These are phyloP conservation scores for Pochonia chlamydosporia DNA, from an alignment of 2,329 filamentous ascomycete species.

Conservation along the genomic window DNA sequence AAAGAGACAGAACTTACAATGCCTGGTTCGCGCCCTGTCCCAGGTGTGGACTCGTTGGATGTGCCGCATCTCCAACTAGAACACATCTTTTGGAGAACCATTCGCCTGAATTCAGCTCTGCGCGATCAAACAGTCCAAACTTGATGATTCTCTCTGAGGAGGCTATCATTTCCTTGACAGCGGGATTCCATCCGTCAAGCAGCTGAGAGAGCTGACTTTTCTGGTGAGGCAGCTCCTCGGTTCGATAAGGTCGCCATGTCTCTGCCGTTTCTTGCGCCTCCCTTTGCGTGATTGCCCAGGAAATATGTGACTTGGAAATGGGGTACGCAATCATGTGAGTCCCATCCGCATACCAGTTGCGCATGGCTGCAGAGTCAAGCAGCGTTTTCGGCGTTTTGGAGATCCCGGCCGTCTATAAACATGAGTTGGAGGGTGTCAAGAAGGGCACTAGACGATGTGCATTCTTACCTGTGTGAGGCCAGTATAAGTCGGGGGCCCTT, in stretches of 20 bases:
- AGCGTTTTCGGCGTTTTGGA: slow-evolving; percentile 13
- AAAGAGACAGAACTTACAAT: slow-evolving; percentile 9
- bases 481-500: slow-evolving; percentile 14
- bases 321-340: slow-evolving; percentile 18
- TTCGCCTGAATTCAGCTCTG: slow-evolving; percentile 13
- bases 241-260: slow-evolving; percentile 16
- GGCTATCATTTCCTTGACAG: slow-evolving; percentile 13
- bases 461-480: slow-evolving; percentile 13
- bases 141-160: slow-evolving; percentile 18
- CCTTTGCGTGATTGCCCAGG: slow-evolving; percentile 18
- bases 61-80: slow-evolving; percentile 18
- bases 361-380: slow-evolving; percentile 8
- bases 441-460: no score
- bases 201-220: slow-evolving; percentile 11
- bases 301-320: slow-evolving; percentile 13
- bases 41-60: slow-evolving; percentile 19
- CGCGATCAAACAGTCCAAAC: slow-evolving; percentile 20
- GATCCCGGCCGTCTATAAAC: slow-evolving; percentile 15
- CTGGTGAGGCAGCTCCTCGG: slow-evolving; percentile 12
- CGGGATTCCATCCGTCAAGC: slow-evolving; percentile 14
- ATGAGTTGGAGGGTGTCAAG: not conserved
- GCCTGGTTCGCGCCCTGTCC: slow-evolving; percentile 19
- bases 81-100: slow-evolving; percentile 18
- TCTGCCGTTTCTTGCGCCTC: slow-evolving; percentile 15
- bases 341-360: slow-evolving; percentile 20